Conservation (phyloP, 345 rosid species). For the Heritiera littoralis region DNA sequence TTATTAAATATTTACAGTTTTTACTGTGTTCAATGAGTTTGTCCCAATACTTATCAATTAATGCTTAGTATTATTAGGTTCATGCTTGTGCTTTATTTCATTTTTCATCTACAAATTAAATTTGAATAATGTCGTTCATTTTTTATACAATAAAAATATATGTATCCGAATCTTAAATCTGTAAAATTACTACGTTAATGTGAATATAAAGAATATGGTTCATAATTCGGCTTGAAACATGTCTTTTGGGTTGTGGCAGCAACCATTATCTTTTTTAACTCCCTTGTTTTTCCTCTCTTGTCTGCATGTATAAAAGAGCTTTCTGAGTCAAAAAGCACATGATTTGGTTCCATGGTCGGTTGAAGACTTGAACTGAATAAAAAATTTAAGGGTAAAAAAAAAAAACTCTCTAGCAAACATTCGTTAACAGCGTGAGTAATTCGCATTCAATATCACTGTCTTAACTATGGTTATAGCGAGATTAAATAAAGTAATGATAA, state of each 20-base stretch:
- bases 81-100: background rate
- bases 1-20: background rate
- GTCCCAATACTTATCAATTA: background rate
- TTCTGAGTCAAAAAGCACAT: slow-evolving; percentile 7
- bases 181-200: too few species aligned
- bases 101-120: background rate
- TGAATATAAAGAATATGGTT: too few species aligned
- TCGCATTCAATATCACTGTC: too few species aligned
- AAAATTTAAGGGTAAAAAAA: background rate
- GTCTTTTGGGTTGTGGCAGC: background rate
- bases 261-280: too few species aligned
- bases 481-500: too few species aligned
- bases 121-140: background rate
- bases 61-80: background rate
- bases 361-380: background rate
- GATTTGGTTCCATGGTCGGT: background rate
- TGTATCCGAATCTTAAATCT: too few species aligned
- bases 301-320: background rate
- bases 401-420: background rate
- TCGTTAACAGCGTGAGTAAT: too few species aligned
- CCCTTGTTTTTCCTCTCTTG: background rate
- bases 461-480: too few species aligned
- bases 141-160: too few species aligned
- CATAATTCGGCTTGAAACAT: background rate
- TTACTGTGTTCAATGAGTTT: background rate